Evolutionary conservation across 1,284 basidiomycete species (phyloP).

Genomic region (Microbotryum saponariae): DNA sequence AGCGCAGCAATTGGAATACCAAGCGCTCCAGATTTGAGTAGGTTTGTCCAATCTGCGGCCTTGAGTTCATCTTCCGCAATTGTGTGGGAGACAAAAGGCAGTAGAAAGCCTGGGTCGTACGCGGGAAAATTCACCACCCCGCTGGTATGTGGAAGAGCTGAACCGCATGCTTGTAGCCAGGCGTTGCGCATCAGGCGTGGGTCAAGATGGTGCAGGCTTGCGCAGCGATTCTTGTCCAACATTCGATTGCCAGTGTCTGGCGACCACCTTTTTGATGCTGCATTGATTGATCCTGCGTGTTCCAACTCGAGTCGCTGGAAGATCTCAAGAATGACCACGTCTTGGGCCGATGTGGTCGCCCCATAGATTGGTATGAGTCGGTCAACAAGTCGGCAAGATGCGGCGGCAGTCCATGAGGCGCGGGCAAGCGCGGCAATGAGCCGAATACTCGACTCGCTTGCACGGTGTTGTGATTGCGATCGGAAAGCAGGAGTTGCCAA

Average conservation of each 20-base stretch:
- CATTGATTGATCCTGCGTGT: conserved; percentile 1
- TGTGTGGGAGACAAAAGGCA: conserved; percentile 13
- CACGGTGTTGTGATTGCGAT: neutral
- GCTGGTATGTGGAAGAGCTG: conserved; percentile 2
- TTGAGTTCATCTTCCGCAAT: conserved; percentile 26
- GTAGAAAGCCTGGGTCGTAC: conserved; percentile 27
- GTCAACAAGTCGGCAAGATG: conserved; percentile 15
- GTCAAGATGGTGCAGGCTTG: no score
- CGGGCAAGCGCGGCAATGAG: conserved; percentile 19
- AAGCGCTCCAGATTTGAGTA: conserved; percentile 25
- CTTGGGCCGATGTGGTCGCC: conserved; percentile 16
- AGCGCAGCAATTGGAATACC: conserved; percentile 17
- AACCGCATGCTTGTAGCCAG: conserved; percentile 24
- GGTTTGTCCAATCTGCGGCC: conserved; percentile 24
- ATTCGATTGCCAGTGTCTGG: conserved; percentile 8
- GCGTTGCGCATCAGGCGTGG: conserved; percentile 5
- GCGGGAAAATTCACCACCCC: conserved; percentile 11
- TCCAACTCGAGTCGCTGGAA: conserved; percentile 25
- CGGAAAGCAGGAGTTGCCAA: conserved; percentile 20
- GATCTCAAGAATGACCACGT: conserved; percentile 17
- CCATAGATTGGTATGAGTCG: conserved; percentile 29
- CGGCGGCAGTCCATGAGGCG: conserved; percentile 14
- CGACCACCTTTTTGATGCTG: conserved; percentile 10
- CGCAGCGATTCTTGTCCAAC: no score
- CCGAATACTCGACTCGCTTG: neutral